Evolutionary conservation across 768 basidiomycete species (phyloP).

Genomic region (Cystofilobasidium capitatum): DNA sequence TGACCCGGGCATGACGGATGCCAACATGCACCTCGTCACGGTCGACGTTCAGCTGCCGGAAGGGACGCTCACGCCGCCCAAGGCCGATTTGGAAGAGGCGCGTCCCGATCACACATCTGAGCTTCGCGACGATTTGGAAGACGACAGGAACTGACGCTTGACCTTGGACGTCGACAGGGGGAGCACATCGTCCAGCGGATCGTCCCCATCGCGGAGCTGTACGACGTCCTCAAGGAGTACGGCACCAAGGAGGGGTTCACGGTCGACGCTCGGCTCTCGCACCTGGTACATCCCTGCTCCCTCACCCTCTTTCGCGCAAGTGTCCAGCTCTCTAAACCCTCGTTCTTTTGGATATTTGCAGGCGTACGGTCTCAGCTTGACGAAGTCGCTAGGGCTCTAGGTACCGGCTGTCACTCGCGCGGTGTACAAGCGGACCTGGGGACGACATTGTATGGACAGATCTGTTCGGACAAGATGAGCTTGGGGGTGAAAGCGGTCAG

Average conservation of each 20-base stretch:
- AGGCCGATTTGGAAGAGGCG: slow-evolving; percentile 17
- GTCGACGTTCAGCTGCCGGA: slow-evolving; percentile 16
- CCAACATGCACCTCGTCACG: slow-evolving; percentile 26
- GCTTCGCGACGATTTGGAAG: background rate
- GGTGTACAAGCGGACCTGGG: no score
- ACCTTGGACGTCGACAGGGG: background rate
- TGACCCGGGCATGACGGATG: slow-evolving; percentile 26
- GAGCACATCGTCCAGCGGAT: slow-evolving; percentile 21
- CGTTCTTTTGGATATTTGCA: background rate
- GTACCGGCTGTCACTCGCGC: background rate
- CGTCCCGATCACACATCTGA: background rate
- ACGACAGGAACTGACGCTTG: background rate
- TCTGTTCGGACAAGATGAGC: no score
- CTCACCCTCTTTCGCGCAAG: background rate
- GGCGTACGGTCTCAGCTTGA: slow-evolving; percentile 16
- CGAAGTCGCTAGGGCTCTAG: slow-evolving; percentile 4
- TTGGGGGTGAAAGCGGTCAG: background rate
- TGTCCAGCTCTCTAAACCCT: background rate
- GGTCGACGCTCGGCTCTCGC: slow-evolving; percentile 18
- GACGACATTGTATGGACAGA: no score
- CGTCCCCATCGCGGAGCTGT: background rate
- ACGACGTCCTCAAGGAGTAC: slow-evolving; percentile 10
- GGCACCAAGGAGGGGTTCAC: slow-evolving; percentile 4
- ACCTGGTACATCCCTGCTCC: slow-evolving; percentile 12
- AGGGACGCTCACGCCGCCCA: background rate